Evolutionary conservation across 495 filamentous ascomycete genomes (phyloP), one percentile per base, ranked within the genome.

Genomic region (Chaetomidium leptoderma): DNA sequence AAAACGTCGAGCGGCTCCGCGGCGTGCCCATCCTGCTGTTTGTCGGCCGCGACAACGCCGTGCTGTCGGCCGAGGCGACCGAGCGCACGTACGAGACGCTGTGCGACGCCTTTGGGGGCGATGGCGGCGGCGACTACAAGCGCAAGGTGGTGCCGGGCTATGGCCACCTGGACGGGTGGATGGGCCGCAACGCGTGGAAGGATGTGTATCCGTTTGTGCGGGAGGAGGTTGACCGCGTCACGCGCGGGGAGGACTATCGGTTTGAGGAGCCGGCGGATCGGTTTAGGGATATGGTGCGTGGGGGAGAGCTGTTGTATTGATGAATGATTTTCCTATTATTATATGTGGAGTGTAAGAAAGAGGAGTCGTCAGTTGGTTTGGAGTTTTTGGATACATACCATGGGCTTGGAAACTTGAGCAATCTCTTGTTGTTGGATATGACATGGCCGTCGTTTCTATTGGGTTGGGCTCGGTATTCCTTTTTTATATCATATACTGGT

Each of bases 151-250:
- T 85, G 8, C 76, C 81, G 8, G 80, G 81, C n/a, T 84, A 86
- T 55, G 86, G 86, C 24, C 85, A 88, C 64, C 65, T 88, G 51
- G 85, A 88, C 70, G 76, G 76, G 48, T 86, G 84, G 80, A 83
- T 87, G 77, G 84, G 85, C 1, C 75, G 78, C 37, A 72, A 78
- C 43, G 82, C 82, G 10, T 83, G 75, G 69, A 81, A 74, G 64
- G 85, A 86, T 66, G 79, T 88, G 11, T 88, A 79, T 63, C 83
- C 83, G 27, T 75, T 80, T 53, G 77, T 87, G 4, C 59, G 76
- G 55, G 76, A 77, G 57, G 80, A 84, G 67, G 71, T 83, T 4
- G 76, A 81, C 47, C 66, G 78, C 30, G 77, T 82, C 11, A 68
- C 70, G 8, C 63, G 77, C 8, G 74, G 73, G 1, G 58, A 66